Evolutionary conservation across 78 protist genomes (phyloP), one percentile per base, ranked within the genome.

Genomic region (Dictyostelium firmibasis): DNA sequence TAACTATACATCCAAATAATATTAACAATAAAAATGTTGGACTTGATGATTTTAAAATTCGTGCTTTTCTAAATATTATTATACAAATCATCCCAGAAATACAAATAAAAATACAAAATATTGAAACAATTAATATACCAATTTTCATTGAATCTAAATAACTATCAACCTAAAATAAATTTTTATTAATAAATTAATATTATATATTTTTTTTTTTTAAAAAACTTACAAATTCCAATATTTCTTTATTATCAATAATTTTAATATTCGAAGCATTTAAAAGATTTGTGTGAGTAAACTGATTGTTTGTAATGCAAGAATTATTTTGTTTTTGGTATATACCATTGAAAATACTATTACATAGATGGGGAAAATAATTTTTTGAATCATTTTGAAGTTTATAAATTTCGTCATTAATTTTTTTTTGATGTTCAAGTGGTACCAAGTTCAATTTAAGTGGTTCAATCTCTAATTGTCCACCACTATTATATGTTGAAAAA

Each of bases 41-140:
- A 50, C 91, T 84, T 36, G 91, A 78, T 11, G 91, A 84, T 27
- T 31, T 67, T 11, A 84, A 81, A 43, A 29, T 64, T 70, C 64
- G 57, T 23, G 86, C 44, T 13, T 47, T 16, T 31, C 86, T 50
- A 33, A 82, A 53, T 13, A 60, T 14, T 5, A 31, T 20, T 3
- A 57, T 57, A 57, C 16, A 57, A 20, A 57, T 57, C 67, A 57
- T 57, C 20, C 67, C 67, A 1, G 20, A 57, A 57, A 57, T 5
- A 20, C 67, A 57, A 20, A 57, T 57, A 57, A 57, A 57, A 14
- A 20, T 57, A 57, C 67, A 20, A 57, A 57, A 57, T 57, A 20
- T 57, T 57, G 67, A 57, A 5, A 57, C 67, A 57, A n/a, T 5
- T 20, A 57, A 20, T 5, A 57, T 57, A 57, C 67, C 20, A 57